A percentile compares a stretch with the other conserved stretches of the same genome.
These are phyloP conservation scores for Lotmaria passim DNA, from an alignment of 208 protist genomes.

Conservation along the genomic window DNA sequence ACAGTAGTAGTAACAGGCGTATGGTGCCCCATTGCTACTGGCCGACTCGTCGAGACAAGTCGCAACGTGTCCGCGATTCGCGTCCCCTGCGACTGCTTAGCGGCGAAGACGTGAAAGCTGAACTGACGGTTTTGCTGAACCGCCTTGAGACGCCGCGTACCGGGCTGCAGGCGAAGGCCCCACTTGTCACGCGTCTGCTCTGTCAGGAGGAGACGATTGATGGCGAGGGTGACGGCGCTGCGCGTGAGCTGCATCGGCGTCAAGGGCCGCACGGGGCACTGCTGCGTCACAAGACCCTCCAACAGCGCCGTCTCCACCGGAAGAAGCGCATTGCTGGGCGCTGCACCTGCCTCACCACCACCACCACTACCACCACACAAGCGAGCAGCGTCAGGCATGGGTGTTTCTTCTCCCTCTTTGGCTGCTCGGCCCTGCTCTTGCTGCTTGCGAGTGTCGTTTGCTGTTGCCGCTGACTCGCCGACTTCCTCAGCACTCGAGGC, in stretches of 20 bases:
- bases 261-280: conserved; percentile 32
- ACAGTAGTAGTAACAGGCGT: too few species aligned
- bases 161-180: conserved; percentile 74
- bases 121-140: conserved; percentile 65
- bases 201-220: conserved; percentile 56
- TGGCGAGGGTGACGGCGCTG: conserved; percentile 66
- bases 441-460: not conserved
- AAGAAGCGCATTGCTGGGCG: not conserved
- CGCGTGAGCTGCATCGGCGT: conserved; percentile 37
- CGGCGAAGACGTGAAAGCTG: conserved; percentile 74
- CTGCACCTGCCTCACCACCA: not conserved
- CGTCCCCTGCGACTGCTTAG: conserved; percentile 61
- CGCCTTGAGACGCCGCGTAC: conserved; percentile 52
- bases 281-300: conserved; percentile 29
- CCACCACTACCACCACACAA: too few species aligned
- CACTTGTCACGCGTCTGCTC: conserved; percentile 49
- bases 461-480: not conserved
- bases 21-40: too few species aligned
- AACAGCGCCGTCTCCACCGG: conserved; percentile 24
- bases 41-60: not conserved
- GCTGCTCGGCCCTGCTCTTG: too few species aligned
- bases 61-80: conserved; percentile 69
- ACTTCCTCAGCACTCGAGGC: not conserved
- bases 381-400: too few species aligned
- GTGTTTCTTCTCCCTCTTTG: too few species aligned